Base-by-base conservation (phyloP, 495 filamentous ascomycete species). In the Massariosphaeria phaeospora region DNA sequence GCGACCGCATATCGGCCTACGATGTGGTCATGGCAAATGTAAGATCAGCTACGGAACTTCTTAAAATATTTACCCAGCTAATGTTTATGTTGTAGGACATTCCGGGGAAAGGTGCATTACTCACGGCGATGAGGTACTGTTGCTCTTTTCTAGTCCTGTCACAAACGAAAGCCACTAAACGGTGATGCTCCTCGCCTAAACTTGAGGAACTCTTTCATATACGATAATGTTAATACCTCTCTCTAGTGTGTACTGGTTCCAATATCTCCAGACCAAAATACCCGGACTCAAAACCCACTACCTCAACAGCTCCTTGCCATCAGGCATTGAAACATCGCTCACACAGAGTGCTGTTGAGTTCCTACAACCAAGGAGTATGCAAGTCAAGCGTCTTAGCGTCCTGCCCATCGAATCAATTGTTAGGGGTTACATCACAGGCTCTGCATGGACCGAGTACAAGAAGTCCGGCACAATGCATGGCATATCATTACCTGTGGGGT, bases 331-430 rank as follows among this genome's bases (percentile, higher is more conserved):
- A 48, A 65, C 61, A 20, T 69, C 48, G 27, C 26, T 50, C n/a
- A 29, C 8, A 36, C 20, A 33, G 27, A 48, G 47, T 17, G 3
- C n/a, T 20, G 76, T 84, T 45, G 67, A 70, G 7, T 63, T 72
- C 10, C 74, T 93, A 15, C 79, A 81, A 46, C 77, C 76, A 61
- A 83, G 90, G 35, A 82, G 79, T 61, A 95, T 96, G 90, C 79
- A 84, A 55, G 89, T 96, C 46, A 84, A 84, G 57, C 82, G 81
- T 56, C 76, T 88, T 24, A 78, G 83, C 47, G 79, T 94, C 44
- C 84, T 95, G 52, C 88, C 88, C n/a, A 78, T 97, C 54, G 93
- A 97, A 72, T 88, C 85, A 15, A 88, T 90, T 52, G 90, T 96
- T 2, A 84, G 91, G 25, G 91, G 93, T 49, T 96, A 96, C 70